These are phyloP conservation scores for Collybiopsis confluens DNA, from an alignment of 768 basidiomycete species.

Conservation along the genomic window DNA sequence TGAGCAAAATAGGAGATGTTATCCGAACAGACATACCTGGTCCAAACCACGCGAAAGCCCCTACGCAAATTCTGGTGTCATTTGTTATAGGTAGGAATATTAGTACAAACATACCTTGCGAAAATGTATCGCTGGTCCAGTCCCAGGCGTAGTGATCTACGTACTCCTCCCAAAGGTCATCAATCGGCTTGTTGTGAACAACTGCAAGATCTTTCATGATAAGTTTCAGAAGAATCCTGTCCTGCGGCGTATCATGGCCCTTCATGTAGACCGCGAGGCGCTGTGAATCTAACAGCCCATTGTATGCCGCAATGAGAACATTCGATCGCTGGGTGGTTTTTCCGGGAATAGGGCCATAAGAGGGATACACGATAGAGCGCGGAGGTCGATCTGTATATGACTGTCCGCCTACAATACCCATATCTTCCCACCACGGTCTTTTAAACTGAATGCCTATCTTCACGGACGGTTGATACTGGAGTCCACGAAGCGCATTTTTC, in stretches of 20 bases:
- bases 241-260: slow-evolving; percentile 16
- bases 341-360: slow-evolving; percentile 23
- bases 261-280: slow-evolving; percentile 23
- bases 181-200: slow-evolving; percentile 20
- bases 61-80: background rate
- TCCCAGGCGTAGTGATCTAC: slow-evolving; percentile 19
- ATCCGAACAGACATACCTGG: slow-evolving; percentile 19
- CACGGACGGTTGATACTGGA: slow-evolving; percentile 31
- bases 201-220: slow-evolving; percentile 23
- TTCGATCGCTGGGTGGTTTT: slow-evolving; percentile 4
- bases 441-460: slow-evolving; percentile 43
- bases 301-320: slow-evolving; percentile 20
- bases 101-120: slow-evolving; percentile 8
- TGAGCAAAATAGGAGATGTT: too few species aligned
- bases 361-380: slow-evolving; percentile 34
- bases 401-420: slow-evolving; percentile 23
- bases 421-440: slow-evolving; percentile 36
- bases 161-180: slow-evolving; percentile 14
- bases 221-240: slow-evolving; percentile 21
- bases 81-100: background rate
- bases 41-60: background rate
- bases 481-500: slow-evolving; percentile 29
- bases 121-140: slow-evolving; percentile 20
- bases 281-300: slow-evolving; percentile 25
- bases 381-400: slow-evolving; percentile 28